Evolutionary conservation across 768 basidiomycete genomes (phyloP).

Genomic region (Suillus ampliporus): DNA sequence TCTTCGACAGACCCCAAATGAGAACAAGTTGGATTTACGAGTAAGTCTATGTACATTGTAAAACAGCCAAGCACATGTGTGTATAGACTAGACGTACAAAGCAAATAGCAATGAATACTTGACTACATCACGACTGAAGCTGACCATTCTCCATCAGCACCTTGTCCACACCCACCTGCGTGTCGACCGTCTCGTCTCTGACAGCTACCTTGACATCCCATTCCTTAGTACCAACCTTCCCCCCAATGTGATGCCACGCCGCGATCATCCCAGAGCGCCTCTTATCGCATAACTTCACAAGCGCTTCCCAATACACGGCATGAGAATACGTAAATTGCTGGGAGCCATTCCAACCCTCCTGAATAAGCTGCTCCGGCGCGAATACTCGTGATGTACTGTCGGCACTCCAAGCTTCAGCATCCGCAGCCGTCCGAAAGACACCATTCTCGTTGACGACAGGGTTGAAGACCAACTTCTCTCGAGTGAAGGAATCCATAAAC

Average conservation of each 20-base stretch:
- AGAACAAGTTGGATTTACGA: not conserved
- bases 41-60: not conserved
- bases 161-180: no score
- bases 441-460: constrained; percentile 43
- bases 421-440: constrained; percentile 31
- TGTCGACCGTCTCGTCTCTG: constrained; percentile 18
- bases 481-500: constrained; percentile 84
- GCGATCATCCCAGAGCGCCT: constrained; percentile 55
- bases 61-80: not conserved
- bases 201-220: constrained; percentile 71
- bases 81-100: not conserved
- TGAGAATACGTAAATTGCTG: constrained; percentile 76
- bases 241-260: constrained; percentile 74
- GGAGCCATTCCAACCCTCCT: constrained; percentile 71
- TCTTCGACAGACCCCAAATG: not conserved
- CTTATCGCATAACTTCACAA: constrained; percentile 60
- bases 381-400: constrained; percentile 48
- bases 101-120: not conserved
- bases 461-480: constrained; percentile 77
- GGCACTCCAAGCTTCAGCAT: constrained; percentile 16
- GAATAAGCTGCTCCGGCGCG: constrained; percentile 70
- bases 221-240: constrained; percentile 72
- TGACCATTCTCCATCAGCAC: not conserved
- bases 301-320: constrained; percentile 72
- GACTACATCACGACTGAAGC: not conserved